phyloP scores from a whole-genome alignment of 371 early-diverging fungal species.

The Actinomortierella ambigua region DNA sequence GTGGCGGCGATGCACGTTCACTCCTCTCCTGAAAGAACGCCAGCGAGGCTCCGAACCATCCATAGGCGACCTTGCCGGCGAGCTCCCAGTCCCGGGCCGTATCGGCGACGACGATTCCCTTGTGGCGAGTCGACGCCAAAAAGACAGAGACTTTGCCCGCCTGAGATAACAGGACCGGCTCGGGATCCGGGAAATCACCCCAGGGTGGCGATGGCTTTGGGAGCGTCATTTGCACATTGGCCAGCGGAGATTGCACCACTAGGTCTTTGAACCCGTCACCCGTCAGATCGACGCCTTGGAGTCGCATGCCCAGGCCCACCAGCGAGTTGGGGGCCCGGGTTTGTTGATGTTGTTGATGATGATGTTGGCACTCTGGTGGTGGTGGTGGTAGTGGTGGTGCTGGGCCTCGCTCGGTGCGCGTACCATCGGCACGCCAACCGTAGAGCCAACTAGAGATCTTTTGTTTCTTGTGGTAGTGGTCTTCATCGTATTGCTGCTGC shows the following conservation, averaged over 20 bases:
- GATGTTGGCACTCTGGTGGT: too few species aligned
- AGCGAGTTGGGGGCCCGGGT: too few species aligned
- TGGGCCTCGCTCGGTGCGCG: too few species aligned
- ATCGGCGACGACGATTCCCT: constrained; percentile 14
- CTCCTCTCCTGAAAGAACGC: constrained; percentile 10
- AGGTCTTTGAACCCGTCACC: constrained; percentile 71
- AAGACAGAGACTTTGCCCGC: constrained; percentile 32
- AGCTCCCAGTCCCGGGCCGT: constrained; percentile 34
- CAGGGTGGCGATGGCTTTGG: neutral
- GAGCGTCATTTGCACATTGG: constrained; percentile 9
- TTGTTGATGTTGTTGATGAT: too few species aligned
- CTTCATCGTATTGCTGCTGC: too few species aligned
- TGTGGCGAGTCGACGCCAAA: constrained; percentile 9
- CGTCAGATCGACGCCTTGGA: constrained; percentile 69
- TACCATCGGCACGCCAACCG: too few species aligned
- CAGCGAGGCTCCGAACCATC: constrained; percentile 41
- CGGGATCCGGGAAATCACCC: too few species aligned
- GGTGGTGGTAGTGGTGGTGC: too few species aligned
- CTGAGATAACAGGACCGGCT: too few species aligned
- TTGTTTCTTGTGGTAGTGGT: too few species aligned
- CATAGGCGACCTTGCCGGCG: constrained; percentile 18
- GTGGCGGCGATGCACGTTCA: too few species aligned
- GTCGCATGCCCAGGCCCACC: constrained; percentile 58
- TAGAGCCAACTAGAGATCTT: too few species aligned
- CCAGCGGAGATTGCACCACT: constrained; percentile 72